Evolutionary conservation across 768 basidiomycete genomes (phyloP).

Genomic region (Mycena pura): DNA sequence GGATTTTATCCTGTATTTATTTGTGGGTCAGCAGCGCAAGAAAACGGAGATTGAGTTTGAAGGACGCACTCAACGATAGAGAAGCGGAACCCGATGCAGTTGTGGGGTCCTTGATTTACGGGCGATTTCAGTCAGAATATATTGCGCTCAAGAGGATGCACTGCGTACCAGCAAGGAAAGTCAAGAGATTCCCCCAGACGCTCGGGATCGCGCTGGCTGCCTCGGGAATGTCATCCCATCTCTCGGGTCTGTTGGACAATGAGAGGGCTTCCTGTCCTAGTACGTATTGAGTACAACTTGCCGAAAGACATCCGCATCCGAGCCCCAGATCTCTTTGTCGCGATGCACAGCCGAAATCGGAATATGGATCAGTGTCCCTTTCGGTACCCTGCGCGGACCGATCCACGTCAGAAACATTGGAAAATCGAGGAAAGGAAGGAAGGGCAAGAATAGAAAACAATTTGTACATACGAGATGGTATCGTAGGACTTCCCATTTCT

Average conservation of each 20-base stretch:
- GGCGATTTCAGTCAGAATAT: no score
- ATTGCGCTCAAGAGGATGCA: slow-evolving; percentile 6
- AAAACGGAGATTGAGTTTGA: no score
- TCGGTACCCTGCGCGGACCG: slow-evolving; percentile 45
- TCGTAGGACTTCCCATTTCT: slow-evolving; percentile 47
- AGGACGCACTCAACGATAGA: slow-evolving; percentile 65
- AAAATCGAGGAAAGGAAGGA: background rate
- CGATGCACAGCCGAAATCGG: slow-evolving; percentile 62
- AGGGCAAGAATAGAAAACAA: background rate
- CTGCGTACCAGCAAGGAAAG: slow-evolving; percentile 70
- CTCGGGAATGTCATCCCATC: slow-evolving; percentile 62
- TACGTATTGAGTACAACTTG: slow-evolving; percentile 58
- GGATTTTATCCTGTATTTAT: slow-evolving; percentile 45
- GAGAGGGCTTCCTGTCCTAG: slow-evolving; percentile 68
- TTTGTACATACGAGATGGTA: slow-evolving; percentile 36
- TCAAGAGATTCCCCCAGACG: slow-evolving; percentile 63
- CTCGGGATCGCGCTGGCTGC: slow-evolving; percentile 57
- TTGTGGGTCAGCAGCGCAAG: no score
- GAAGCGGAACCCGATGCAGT: slow-evolving; percentile 69
- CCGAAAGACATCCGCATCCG: slow-evolving; percentile 69
- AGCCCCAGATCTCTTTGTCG: slow-evolving; percentile 62
- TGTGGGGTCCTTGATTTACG: no score
- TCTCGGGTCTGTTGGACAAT: slow-evolving; percentile 63
- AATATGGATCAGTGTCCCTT: slow-evolving; percentile 53
- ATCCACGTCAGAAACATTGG: background rate